Base-by-base conservation (phyloP, 805 yeast genomes). In the Citeromyces matritensis region DNA sequence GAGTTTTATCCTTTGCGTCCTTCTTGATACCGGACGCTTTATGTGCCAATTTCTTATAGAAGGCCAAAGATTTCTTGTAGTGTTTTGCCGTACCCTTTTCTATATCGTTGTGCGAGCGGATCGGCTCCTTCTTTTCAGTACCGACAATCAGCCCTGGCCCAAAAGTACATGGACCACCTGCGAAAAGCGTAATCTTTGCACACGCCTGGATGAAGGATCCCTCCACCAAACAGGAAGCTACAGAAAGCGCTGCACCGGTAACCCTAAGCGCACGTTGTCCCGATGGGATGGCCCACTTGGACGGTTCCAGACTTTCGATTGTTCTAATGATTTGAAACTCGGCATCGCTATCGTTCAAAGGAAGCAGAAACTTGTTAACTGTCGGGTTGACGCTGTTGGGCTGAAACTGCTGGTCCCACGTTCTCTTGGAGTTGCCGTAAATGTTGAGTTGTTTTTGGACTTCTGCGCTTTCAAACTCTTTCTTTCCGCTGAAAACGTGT, bases 81-180 rank as follows among this genome's bases (percentile, higher is more conserved):
- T 85, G 94, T 48, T 77, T 77, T 34, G 95, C 94, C 31, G 67
- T 56, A 45, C 88, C 96, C 42, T 85, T 76, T 53, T 91, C 97
- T 42, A 91, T 82, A 52, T 91, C 98, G 47, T 81, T 83, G 57
- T 91, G 99, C 6, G 98, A 91, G 63, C 99, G 74, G 44, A 91
- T 80, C 30, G 98, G 95, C 56, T 91, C 98, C 51, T 82, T 81
- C 51, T 91, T 67, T 53, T 85, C 91, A 15, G 78, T 73, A 29
- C 88, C 83, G 19, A 91, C 99, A 42, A 91, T 84, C 51, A 82
- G 61, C 44, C 99, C 99, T 9, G 99, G 97, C 29, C 79, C 80
- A 48, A 80, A 74, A 29, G 98, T 91, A 51, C 95, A 77, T 30
- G 95, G 94, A 39, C 98, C 99, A 33, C 88, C 93, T 26, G 94